Percentiles rank a stretch among this genome's conserved stretches.
phyloP scores from a whole-genome alignment of 139 green algal genomes.

The Micractinium sp. region DNA sequence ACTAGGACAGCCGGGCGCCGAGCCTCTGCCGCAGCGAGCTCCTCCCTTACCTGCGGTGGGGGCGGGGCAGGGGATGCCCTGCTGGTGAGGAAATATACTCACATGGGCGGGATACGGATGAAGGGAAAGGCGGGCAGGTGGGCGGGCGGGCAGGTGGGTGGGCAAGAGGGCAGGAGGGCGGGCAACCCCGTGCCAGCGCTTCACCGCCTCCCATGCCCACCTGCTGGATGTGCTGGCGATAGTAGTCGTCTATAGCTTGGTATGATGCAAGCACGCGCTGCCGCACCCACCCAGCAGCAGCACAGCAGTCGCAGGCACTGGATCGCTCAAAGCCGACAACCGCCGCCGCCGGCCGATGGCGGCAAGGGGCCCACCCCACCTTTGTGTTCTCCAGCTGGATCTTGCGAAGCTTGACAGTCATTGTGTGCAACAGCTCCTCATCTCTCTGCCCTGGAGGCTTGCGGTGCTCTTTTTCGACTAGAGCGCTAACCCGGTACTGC shows the following conservation, averaged over 20 bases:
- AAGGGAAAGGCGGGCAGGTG: too few species aligned
- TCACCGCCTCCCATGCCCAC: not conserved
- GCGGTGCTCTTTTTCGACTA: not conserved
- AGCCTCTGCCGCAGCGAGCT: not conserved
- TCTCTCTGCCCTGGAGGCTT: not conserved
- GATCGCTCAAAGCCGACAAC: not conserved
- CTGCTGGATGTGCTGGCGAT: not conserved
- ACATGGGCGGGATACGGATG: too few species aligned
- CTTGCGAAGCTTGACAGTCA: not conserved
- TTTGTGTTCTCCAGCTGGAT: not conserved
- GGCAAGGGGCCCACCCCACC: not conserved
- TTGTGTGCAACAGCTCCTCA: not conserved
- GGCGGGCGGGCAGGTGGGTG: too few species aligned
- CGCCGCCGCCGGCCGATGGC: not conserved
- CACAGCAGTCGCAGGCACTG: not conserved
- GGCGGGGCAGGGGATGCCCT: not conserved
- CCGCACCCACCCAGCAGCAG: not conserved
- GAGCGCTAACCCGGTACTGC: not conserved
- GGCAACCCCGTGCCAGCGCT: not conserved
- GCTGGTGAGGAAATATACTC: not conserved
- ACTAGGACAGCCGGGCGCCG: not conserved
- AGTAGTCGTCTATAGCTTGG: not conserved
- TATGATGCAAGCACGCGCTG: not conserved
- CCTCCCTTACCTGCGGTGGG: not conserved
- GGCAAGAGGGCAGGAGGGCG: not conserved